Evolutionary conservation across 2,329 filamentous ascomycete genomes (phyloP).

Genomic region (Diaporthe humulicola): DNA sequence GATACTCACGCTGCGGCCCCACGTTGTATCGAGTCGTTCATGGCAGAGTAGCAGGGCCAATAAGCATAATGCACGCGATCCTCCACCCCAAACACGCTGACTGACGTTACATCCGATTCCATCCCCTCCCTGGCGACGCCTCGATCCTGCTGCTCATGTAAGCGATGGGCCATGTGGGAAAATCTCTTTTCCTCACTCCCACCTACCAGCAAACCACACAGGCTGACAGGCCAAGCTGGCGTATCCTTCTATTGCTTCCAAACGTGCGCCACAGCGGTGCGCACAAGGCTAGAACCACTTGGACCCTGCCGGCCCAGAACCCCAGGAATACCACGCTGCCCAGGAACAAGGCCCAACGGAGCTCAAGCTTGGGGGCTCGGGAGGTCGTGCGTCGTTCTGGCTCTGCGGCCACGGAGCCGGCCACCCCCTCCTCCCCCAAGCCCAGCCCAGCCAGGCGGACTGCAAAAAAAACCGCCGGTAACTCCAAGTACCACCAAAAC

Average conservation of each 20-base stretch:
- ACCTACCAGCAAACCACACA: not conserved
- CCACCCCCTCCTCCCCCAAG: not conserved
- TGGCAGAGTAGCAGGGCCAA: conserved; percentile 8
- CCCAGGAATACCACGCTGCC: conserved; percentile 32
- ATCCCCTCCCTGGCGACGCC: not conserved
- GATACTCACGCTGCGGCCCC: not conserved
- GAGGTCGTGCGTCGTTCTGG: conserved; percentile 20
- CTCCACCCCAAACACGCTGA: conserved; percentile 10
- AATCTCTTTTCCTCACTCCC: not conserved
- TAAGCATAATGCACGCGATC: conserved; percentile 25
- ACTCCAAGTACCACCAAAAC: too few relatives aligned
- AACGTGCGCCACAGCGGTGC: not conserved
- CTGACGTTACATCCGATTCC: conserved; percentile 1
- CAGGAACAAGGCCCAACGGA: conserved; percentile 27
- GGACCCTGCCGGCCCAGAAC: not conserved
- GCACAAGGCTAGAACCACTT: not conserved
- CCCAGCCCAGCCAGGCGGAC: too few relatives aligned
- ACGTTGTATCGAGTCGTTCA: conserved; percentile 27
- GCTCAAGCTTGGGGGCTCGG: conserved; percentile 11
- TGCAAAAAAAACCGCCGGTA: too few relatives aligned
- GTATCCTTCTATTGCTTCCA: not conserved
- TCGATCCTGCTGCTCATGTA: conserved; percentile 13
- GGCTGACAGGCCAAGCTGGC: not conserved
- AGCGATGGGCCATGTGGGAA: not conserved
- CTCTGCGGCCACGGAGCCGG: conserved; percentile 27